Conservation (phyloP, 768 basidiomycete species). For the Auricularia sp. region DNA sequence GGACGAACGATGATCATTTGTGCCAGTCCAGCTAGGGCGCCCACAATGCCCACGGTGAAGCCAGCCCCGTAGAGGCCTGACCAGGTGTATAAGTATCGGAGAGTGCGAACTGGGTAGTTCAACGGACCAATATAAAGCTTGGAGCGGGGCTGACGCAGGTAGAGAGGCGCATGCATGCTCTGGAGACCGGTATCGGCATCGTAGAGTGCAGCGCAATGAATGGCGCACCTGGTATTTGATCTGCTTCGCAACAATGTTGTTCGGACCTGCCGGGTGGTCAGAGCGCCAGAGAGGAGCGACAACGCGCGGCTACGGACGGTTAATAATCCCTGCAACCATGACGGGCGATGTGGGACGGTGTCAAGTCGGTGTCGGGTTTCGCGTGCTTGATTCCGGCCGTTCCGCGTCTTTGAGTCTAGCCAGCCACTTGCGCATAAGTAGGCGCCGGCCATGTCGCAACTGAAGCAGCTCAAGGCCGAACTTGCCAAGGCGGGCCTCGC, state of each 20-base stretch:
- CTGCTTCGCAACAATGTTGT: not conserved
- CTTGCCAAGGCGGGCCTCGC: conserved; percentile 72
- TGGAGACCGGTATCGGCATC: not conserved
- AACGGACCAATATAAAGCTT: conserved; percentile 52
- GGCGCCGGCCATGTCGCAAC: conserved; percentile 44
- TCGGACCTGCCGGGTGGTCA: not conserved
- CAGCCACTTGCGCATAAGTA: not conserved
- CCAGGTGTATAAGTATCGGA: not conserved
- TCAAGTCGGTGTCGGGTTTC: not conserved
- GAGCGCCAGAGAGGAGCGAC: not conserved
- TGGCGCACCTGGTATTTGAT: not conserved
- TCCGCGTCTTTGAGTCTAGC: not conserved
- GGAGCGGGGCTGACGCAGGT: conserved; percentile 51
- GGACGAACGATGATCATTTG: conserved; percentile 31
- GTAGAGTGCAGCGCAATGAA: not conserved
- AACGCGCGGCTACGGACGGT: not conserved
- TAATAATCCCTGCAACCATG: not conserved
- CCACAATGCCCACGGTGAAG: conserved; percentile 45
- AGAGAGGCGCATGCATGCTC: conserved; percentile 28
- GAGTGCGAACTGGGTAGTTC: conserved; percentile 3
- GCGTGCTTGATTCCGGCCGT: not conserved
- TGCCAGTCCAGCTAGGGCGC: conserved; percentile 40
- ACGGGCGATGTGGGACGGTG: not conserved
- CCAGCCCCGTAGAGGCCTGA: conserved; percentile 45
- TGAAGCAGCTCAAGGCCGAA: conserved; percentile 82